Evolutionary conservation across 2,329 filamentous ascomycete genomes (phyloP).

Genomic region (Ophiocordyceps australis): DNA sequence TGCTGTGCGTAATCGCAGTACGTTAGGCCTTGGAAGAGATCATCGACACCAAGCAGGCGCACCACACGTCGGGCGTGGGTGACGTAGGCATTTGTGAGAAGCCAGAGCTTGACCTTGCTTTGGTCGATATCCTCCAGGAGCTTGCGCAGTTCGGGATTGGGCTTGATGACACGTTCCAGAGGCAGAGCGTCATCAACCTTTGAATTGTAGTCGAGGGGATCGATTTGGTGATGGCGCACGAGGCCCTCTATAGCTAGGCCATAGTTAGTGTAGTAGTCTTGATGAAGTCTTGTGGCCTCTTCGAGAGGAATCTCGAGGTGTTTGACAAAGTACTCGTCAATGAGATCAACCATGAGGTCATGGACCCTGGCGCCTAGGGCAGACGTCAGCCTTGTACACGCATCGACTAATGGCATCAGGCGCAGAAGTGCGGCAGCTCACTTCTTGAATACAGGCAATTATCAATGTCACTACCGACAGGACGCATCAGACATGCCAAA

Average conservation of each 20-base stretch:
- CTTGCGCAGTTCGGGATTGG: constrained; percentile 53
- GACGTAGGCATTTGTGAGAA: constrained; percentile 91
- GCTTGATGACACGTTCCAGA: constrained; percentile 66
- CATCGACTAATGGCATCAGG: neutral
- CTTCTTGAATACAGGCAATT: constrained; percentile 91
- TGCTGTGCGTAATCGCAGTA: constrained; percentile 72
- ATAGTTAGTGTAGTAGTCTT: constrained; percentile 89
- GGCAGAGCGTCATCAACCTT: constrained; percentile 92
- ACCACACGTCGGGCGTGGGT: constrained; percentile 76
- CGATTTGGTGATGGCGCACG: constrained; percentile 84
- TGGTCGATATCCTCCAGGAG: constrained; percentile 71
- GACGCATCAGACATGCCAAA: neutral
- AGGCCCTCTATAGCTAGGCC: constrained; percentile 94
- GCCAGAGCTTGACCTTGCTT: constrained; percentile 73
- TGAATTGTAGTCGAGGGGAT: constrained; percentile 83
- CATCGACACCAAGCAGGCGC: constrained; percentile 61
- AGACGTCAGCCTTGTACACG: constrained; percentile 1
- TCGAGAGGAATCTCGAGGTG: constrained; percentile 58
- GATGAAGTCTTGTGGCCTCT: constrained; percentile 73
- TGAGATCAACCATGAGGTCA: constrained; percentile 73
- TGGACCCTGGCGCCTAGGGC: constrained; percentile 56
- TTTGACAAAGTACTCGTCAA: constrained; percentile 42
- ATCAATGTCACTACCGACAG: constrained; percentile 70
- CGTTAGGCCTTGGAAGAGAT: constrained; percentile 86
- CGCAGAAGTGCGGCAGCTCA: constrained; percentile 20